Percentiles rank a stretch among this genome's conserved stretches.
Evolutionary conservation across 1,284 basidiomycete genomes (phyloP).

Genomic region (Leccinum pachyderme): DNA sequence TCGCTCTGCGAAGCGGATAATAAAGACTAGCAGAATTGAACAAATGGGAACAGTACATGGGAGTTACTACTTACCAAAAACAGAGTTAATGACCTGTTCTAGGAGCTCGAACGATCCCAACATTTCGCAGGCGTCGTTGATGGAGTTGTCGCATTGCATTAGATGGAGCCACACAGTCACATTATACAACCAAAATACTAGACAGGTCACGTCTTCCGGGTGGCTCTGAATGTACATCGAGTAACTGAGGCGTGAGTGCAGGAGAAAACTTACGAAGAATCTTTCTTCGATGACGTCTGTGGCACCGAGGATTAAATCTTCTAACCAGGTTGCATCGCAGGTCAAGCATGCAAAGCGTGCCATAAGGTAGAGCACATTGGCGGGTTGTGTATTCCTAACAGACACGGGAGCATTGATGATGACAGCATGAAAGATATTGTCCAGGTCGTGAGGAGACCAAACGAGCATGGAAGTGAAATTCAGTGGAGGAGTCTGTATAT

Average conservation of each 20-base stretch:
- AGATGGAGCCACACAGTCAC: constrained; percentile 87
- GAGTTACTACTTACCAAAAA: constrained; percentile 67
- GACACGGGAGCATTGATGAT: constrained; percentile 71
- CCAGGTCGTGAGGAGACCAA: constrained; percentile 77
- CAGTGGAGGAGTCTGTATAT: constrained; percentile 58
- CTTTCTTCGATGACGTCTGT: constrained; percentile 90
- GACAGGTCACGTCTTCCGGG: constrained; percentile 80
- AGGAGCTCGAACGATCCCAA: constrained; percentile 77
- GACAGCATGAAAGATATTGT: constrained; percentile 76
- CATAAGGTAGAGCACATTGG: constrained; percentile 79
- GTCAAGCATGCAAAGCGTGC: constrained; percentile 85
- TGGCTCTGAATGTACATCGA: constrained; percentile 51
- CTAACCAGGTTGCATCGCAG: constrained; percentile 87
- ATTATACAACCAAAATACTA: constrained; percentile 96
- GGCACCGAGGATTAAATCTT: constrained; percentile 87
- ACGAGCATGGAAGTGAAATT: constrained; percentile 88
- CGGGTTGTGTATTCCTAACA: constrained; percentile 73
- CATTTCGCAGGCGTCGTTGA: constrained; percentile 75
- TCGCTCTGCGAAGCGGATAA: constrained; percentile 90
- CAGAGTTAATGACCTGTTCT: constrained; percentile 90
- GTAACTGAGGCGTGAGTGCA: constrained; percentile 3
- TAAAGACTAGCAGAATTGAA: constrained; percentile 65
- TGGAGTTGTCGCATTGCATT: constrained; percentile 77
- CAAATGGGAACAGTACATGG: neutral
- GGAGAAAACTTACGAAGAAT: constrained; percentile 71